Base-by-base conservation (phyloP, 2,329 filamentous ascomycete species). In the Byssochlamys sp. region DNA sequence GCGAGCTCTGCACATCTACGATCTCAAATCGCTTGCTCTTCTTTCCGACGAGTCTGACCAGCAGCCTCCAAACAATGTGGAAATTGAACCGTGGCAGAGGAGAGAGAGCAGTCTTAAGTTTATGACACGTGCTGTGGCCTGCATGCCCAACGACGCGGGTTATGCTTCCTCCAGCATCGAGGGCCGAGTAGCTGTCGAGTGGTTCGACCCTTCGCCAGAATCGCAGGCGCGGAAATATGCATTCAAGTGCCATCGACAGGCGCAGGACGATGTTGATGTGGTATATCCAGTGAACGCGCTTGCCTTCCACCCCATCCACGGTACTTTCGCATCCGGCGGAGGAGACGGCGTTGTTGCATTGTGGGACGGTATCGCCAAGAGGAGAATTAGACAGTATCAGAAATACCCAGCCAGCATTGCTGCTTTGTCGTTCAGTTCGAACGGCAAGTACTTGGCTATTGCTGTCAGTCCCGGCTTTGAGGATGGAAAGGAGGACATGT, bases 181-280 rank as follows among this genome's bases (percentile, higher is more conserved):
- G 71, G 94, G 94, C 3, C 86, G 94, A 65, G 91, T 99, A 1
- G 92, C 91, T 0, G 94, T 99, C 0, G 94, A 99, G 73, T 97
- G 91, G 90, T 97, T 99, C 71, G 94, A 97, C 69, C 89, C 94
- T 14, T 89, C 85, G 4, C 79, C 85, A 49, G 89, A 92, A 72
- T 91, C 89, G 3, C 91, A 97, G 76, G 87, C 89, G 45, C 84
- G 91, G 63, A 97, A 96, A 73, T 99, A 97, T 72, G 94, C 94
- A 12, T 99, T 99, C 83, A 99, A 99, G 75, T 99, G 94, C 75
- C 94, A 99, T 75, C 84, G 94, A 3, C 90, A 95, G 72, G 81
- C 85, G 29, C 70, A 77, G 56, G 81, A 81, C 50, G 84, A 84
- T 54, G 84, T 81, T 28, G 91, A 96, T 67, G 81, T 96, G 3